Evolutionary conservation across 2,329 filamentous ascomycete genomes (phyloP).

Genomic region (Trichoderma lentiforme): DNA sequence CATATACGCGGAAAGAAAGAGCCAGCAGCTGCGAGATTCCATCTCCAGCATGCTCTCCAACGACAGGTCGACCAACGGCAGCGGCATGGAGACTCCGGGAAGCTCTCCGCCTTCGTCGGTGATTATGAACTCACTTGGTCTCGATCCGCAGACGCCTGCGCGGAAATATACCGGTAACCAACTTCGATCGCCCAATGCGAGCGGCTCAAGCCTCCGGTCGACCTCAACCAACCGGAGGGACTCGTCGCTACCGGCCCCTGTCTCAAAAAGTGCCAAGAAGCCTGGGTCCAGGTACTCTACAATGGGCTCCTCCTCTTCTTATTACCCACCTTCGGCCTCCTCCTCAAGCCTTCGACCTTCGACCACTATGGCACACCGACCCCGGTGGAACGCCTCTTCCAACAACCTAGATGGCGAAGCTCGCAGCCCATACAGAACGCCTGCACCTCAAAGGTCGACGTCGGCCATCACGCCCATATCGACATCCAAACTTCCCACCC

Average conservation of each 20-base stretch:
- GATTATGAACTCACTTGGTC: constrained; percentile 55
- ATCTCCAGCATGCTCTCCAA: constrained; percentile 88
- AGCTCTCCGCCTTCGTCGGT: constrained; percentile 63
- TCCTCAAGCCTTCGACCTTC: constrained; percentile 42
- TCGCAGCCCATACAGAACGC: constrained; percentile 57
- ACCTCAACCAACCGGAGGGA: constrained; percentile 45
- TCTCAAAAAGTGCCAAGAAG: constrained; percentile 41
- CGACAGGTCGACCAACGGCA: constrained; percentile 68
- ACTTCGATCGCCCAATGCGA: constrained; percentile 46
- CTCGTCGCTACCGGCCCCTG: constrained; percentile 47
- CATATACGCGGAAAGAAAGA: constrained; percentile 57
- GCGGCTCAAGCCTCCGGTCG: constrained; percentile 45
- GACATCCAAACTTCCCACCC: constrained; percentile 46
- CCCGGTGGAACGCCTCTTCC: constrained; percentile 69
- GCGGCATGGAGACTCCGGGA: constrained; percentile 66
- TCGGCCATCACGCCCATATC: constrained; percentile 44
- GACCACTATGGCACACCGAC: constrained; percentile 53
- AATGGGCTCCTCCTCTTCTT: neutral
- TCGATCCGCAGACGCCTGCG: constrained; percentile 46
- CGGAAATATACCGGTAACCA: constrained; percentile 37
- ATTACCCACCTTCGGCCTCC: constrained; percentile 41
- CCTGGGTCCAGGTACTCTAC: constrained; percentile 45
- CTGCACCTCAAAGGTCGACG: constrained; percentile 39
- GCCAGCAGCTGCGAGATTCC: constrained; percentile 82
- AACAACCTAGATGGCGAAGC: constrained; percentile 63